These are phyloP conservation scores for Acanthamoeba castellanii DNA, from an alignment of 208 protist genomes.

Conservation along the genomic window DNA sequence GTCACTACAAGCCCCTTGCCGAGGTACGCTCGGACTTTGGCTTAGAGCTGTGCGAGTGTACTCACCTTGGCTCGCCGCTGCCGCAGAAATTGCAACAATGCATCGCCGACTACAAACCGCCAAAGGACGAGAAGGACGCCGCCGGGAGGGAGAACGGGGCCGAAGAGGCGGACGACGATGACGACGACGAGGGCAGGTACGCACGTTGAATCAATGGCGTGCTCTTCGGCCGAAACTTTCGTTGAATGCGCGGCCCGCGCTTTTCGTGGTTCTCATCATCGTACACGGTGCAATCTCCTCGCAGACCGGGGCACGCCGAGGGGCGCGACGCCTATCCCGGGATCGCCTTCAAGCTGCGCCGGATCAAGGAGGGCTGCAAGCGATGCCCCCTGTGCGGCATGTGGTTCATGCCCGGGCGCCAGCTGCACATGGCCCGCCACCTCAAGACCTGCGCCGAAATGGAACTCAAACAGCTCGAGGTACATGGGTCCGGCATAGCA, in stretches of 20 bases:
- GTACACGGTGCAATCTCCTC: not conserved
- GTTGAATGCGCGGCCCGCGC: too few species aligned
- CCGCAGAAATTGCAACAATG: not conserved
- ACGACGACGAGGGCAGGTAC: constrained; percentile 38
- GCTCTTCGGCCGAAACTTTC: not conserved
- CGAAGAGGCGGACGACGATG: not conserved
- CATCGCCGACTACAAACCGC: constrained; percentile 34
- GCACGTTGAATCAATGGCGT: too few species aligned
- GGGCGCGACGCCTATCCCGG: constrained; percentile 6
- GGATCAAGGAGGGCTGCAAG: constrained; percentile 58
- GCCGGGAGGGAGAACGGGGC: not conserved
- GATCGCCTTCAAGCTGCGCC: not conserved
- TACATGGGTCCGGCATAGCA: not conserved
- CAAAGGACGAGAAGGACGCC: not conserved
- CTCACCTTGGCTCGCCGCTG: too few species aligned
- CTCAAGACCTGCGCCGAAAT: constrained; percentile 36
- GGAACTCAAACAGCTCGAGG: constrained; percentile 54
- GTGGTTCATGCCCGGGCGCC: constrained; percentile 43
- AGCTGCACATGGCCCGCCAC: constrained; percentile 38
- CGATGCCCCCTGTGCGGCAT: constrained; percentile 18
- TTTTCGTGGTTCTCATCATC: not conserved
- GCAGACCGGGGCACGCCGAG: not conserved
- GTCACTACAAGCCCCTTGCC: constrained; percentile 1
- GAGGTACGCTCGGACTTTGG: not conserved
- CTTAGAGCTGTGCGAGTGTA: not conserved